These are phyloP conservation scores for Mycena latifolia DNA, from an alignment of 768 basidiomycete genomes.

Conservation along the genomic window DNA sequence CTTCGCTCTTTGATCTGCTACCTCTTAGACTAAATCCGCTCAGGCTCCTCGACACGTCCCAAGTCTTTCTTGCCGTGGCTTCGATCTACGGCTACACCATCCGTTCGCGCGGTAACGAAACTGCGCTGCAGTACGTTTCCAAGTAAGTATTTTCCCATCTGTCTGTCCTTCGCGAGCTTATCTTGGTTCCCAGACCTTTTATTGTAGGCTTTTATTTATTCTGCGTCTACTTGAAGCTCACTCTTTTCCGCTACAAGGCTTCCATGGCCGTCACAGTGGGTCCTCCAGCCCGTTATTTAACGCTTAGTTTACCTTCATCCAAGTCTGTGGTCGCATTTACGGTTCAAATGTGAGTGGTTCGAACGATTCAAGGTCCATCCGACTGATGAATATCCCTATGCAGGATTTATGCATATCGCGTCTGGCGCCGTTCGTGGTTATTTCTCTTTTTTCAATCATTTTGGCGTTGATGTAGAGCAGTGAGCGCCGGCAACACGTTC, in stretches of 20 bases:
- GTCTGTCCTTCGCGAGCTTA: neutral
- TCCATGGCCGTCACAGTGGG: conserved; percentile 51
- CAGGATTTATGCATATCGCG: conserved; percentile 52
- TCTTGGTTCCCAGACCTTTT: conserved; percentile 24
- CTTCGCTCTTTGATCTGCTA: conserved; percentile 4
- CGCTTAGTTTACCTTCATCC: too few relatives aligned
- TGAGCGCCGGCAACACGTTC: conserved; percentile 45
- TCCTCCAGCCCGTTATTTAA: neutral
- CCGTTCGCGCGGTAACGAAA: conserved; percentile 25
- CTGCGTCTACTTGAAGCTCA: neutral
- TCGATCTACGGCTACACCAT: conserved; percentile 34
- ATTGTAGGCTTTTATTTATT: conserved; percentile 9
- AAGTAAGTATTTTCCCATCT: conserved; percentile 10
- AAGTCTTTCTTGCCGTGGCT: conserved; percentile 24
- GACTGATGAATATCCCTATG: neutral
- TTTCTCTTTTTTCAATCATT: neutral
- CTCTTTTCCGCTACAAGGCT: conserved; percentile 37
- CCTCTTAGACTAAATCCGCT: conserved; percentile 7
- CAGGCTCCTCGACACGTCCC: conserved; percentile 36
- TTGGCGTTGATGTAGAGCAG: conserved; percentile 29
- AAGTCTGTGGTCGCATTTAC: conserved; percentile 50
- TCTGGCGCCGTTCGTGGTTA: conserved; percentile 48
- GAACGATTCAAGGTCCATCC: neutral
- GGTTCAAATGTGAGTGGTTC: conserved; percentile 46
- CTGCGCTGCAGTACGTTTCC: conserved; percentile 31